Evolutionary conservation across 805 yeast genomes (phyloP), one percentile per base, ranked within the genome.

Genomic region (Myxozyma lipomycoides): DNA sequence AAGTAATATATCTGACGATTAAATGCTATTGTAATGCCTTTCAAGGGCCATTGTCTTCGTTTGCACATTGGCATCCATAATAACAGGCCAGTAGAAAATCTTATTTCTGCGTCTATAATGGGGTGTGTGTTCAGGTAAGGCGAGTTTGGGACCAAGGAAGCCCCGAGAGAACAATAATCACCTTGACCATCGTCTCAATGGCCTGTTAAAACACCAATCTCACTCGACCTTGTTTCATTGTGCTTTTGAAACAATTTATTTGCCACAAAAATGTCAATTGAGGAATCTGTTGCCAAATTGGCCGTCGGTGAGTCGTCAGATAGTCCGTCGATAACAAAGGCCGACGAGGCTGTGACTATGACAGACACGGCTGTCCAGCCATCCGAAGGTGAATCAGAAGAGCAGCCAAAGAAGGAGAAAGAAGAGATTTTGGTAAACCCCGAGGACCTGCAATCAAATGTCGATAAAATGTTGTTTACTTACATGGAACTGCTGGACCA

Each of bases 401-500:
- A 17, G 9, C 23, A 39, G n/a, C 40, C 43, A 7, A 12, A 7
- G 34, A 19, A 34, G 22, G 41, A 10, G 21, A 48, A 46, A 23
- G 48, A 46, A 22, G 51, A 51, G 28, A 36, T 36, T 17, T 21
- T 38, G 12, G 36, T 46, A 3, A 52, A 53, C 38, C 56, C 56
- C 34, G 10, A 40, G 4, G 24, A 15, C 6, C 24, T 53, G 6
- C 17, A 44, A 15, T 18, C 26, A 3, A 17, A 28, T 5, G 28
- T 45, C 26, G 58, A 53, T 28, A 23, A 28, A 23, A 18, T 53
- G 9, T 39, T 50, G 30, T 53, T 53, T 46, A 40, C 51, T 2
- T 53, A 53, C 28, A 48, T 50, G 28, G 58, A 53, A 5, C 22
- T 53, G 28, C 26, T 53, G 19, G 58, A 53, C 43, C 40, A 28